Evolutionary conservation across 116 monocot genomes (phyloP).

Genomic region (Zostera marina): DNA sequence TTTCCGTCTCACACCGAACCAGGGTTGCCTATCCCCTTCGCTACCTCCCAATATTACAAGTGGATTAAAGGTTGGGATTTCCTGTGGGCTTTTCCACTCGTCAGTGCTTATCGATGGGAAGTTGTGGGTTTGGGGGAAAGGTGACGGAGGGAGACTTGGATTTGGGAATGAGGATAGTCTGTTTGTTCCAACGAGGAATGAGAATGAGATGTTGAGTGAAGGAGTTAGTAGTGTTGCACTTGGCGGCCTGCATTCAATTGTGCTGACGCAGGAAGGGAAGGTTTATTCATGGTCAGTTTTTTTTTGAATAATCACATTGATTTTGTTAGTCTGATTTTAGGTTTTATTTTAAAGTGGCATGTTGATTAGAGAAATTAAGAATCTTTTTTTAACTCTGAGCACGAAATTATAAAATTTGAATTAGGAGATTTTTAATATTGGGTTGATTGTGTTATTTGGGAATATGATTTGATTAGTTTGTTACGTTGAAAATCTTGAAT

Average conservation of each 20-base stretch:
- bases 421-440: too few species aligned
- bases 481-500: too few species aligned
- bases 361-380: too few species aligned
- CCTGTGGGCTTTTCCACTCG: conserved; percentile 88
- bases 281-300: conserved; percentile 61
- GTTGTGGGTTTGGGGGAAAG: conserved; percentile 89
- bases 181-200: conserved; percentile 44
- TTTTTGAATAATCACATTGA: not conserved
- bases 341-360: too few species aligned
- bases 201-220: conserved; percentile 20
- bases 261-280: conserved; percentile 42
- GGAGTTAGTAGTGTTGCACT: conserved; percentile 39
- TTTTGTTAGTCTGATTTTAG: not conserved
- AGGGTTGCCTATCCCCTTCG: conserved; percentile 26
- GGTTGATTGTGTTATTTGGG: too few species aligned
- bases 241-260: conserved; percentile 76
- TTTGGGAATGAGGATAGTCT: conserved; percentile 50
- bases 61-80: conserved; percentile 38
- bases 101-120: conserved; percentile 47
- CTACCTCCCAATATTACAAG: not conserved
- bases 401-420: too few species aligned
- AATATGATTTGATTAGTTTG: too few species aligned
- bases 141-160: conserved; percentile 83
- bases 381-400: too few species aligned
- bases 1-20: conserved; percentile 35